These are phyloP conservation scores for Penicillium sp. DNA, from an alignment of 2,329 filamentous ascomycete genomes.

Conservation along the genomic window DNA sequence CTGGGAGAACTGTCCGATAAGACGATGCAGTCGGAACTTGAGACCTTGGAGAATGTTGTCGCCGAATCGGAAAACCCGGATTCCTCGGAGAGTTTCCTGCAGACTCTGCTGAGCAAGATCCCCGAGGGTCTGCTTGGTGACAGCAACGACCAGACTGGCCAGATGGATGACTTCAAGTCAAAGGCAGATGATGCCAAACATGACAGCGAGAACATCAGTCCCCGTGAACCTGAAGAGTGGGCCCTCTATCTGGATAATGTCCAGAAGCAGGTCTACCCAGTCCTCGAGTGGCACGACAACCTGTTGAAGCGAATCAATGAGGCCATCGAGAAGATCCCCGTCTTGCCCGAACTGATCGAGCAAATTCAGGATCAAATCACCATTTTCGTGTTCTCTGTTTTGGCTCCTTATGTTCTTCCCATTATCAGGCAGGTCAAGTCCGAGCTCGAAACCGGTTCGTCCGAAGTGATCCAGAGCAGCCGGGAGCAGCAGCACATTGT, in stretches of 20 bases:
- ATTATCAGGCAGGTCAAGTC: constrained; percentile 78
- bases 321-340: constrained; percentile 74
- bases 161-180: constrained; percentile 69
- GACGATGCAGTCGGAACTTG: constrained; percentile 79
- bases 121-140: constrained; percentile 71
- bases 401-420: constrained; percentile 79
- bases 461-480: constrained; percentile 78
- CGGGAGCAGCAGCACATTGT: constrained; percentile 76
- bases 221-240: constrained; percentile 74
- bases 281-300: constrained; percentile 83
- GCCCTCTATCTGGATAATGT: constrained; percentile 66
- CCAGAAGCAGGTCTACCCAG: constrained; percentile 73
- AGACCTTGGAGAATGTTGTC: constrained; percentile 78
- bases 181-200: constrained; percentile 68
- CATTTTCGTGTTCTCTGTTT: constrained; percentile 80
- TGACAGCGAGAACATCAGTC: constrained; percentile 63
- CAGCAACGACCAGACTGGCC: constrained; percentile 54
- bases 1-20: constrained; percentile 75
- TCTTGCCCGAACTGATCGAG: constrained; percentile 75
- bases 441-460: constrained; percentile 76
- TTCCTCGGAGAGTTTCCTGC: constrained; percentile 64
- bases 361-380: constrained; percentile 80
- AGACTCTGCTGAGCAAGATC: constrained; percentile 71
- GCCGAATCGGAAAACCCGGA: constrained; percentile 51
- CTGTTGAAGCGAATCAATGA: constrained; percentile 69